phyloP scores from a whole-genome alignment of 345 rosid genomes.

The Salix brachista region DNA sequence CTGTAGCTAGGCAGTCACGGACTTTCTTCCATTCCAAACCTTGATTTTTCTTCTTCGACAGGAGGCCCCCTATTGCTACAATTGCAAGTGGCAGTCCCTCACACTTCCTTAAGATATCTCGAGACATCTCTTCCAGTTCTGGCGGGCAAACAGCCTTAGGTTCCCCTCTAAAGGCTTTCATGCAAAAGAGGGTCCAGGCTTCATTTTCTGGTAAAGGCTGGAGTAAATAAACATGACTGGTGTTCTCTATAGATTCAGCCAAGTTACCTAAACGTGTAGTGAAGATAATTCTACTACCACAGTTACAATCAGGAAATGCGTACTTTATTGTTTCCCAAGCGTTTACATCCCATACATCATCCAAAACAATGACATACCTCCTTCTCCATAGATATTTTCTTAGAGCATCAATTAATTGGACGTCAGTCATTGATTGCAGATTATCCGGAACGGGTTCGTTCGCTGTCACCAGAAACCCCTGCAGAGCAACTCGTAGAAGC shows the following conservation, averaged over 20 bases:
- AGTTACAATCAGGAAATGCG: not conserved
- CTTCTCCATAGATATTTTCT: not conserved
- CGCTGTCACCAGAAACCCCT: not conserved
- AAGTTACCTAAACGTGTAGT: not conserved
- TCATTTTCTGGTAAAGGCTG: not conserved
- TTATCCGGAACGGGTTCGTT: not conserved
- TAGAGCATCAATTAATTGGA: constrained; percentile 3
- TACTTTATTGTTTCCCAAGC: constrained; percentile 6
- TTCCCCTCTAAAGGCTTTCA: constrained; percentile 10
- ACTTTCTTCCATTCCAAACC: constrained; percentile 10
- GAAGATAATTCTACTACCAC: constrained; percentile 2
- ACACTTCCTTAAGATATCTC: not conserved
- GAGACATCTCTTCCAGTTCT: not conserved
- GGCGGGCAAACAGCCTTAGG: not conserved
- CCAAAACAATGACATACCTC: constrained; percentile 12
- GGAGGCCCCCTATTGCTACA: constrained; percentile 1
- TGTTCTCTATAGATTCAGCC: not conserved
- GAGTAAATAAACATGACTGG: constrained; percentile 1
- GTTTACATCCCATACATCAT: constrained; percentile 6
- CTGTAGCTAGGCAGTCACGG: not conserved
- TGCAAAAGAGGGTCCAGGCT: constrained; percentile 5
- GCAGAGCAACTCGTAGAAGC: not conserved
- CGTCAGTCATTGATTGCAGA: not conserved
- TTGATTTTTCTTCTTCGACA: constrained; percentile 1
- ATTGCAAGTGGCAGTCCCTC: constrained; percentile 17